Evolutionary conservation across 2,329 filamentous ascomycete genomes (phyloP).

Genomic region (Colletotrichum camelliae): DNA sequence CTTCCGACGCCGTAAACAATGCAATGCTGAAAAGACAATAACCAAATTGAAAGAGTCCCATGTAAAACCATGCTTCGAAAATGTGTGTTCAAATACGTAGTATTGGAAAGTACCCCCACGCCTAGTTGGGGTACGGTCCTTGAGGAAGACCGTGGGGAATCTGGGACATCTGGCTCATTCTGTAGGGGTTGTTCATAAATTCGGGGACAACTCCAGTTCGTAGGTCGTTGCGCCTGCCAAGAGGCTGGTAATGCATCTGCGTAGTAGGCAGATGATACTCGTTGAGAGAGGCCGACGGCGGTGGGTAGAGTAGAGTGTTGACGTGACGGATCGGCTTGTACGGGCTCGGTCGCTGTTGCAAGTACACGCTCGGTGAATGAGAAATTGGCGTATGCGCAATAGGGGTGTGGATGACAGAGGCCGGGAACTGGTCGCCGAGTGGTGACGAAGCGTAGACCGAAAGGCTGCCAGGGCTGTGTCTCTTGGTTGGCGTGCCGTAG

Average conservation of each 20-base stretch:
- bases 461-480: conserved; percentile 55
- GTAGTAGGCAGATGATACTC: conserved; percentile 72
- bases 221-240: conserved; percentile 72
- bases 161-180: conserved; percentile 15
- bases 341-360: conserved; percentile 87
- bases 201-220: conserved; percentile 76
- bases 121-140: conserved; percentile 41
- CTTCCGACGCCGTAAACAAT: conserved; percentile 23
- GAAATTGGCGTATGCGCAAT: conserved; percentile 66
- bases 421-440: conserved; percentile 65
- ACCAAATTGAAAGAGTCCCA: not conserved
- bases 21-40: conserved; percentile 16
- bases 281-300: conserved; percentile 79
- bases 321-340: conserved; percentile 91
- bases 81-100: not conserved
- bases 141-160: conserved; percentile 27
- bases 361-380: conserved; percentile 85
- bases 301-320: conserved; percentile 88
- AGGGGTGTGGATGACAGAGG: conserved; percentile 63
- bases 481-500: conserved; percentile 59
- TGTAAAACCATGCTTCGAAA: not conserved
- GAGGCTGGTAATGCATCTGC: conserved; percentile 83
- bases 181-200: conserved; percentile 38
- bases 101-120: conserved; percentile 10
- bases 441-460: conserved; percentile 71